phyloP scores from a whole-genome alignment of 2,329 filamentous ascomycete genomes.

The Exophiala viscosa region DNA sequence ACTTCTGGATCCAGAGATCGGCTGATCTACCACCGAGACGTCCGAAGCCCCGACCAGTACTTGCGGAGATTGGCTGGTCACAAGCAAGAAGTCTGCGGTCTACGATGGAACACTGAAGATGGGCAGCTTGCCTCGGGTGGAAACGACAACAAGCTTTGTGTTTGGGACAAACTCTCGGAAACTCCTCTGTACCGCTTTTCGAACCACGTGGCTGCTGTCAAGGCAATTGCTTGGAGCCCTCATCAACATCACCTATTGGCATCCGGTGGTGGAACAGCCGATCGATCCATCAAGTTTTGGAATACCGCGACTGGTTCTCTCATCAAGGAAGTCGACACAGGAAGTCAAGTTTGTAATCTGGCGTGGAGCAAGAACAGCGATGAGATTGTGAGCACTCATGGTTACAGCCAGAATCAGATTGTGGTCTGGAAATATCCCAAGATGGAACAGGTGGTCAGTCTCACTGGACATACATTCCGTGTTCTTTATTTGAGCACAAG shows the following conservation, averaged over 20 bases:
- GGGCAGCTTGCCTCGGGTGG: slow-evolving; percentile 91
- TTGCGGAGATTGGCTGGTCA: slow-evolving; percentile 83
- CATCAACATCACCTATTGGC: slow-evolving; percentile 93
- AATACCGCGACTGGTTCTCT: slow-evolving; percentile 80
- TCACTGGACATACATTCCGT: slow-evolving; percentile 94
- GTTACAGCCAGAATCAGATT: slow-evolving; percentile 97
- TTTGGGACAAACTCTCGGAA: slow-evolving; percentile 95
- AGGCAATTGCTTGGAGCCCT: slow-evolving; percentile 96
- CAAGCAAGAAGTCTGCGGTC: slow-evolving; percentile 95
- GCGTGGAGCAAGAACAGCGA: slow-evolving; percentile 97
- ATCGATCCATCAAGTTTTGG: slow-evolving; percentile 96
- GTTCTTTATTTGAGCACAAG: slow-evolving; percentile 97
- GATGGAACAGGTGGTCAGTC: slow-evolving; percentile 92
- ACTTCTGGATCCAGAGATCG: slow-evolving; percentile 93
- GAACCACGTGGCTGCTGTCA: slow-evolving; percentile 92
- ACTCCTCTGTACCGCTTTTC: slow-evolving; percentile 90
- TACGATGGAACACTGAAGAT: slow-evolving; percentile 96
- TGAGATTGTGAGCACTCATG: slow-evolving; percentile 94
- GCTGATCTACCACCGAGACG: slow-evolving; percentile 91
- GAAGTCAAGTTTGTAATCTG: slow-evolving; percentile 97
- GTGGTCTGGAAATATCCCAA: slow-evolving; percentile 99
- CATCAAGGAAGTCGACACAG: slow-evolving; percentile 88
- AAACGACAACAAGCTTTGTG: slow-evolving; percentile 98
- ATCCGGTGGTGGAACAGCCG: slow-evolving; percentile 90
- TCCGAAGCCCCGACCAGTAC: slow-evolving; percentile 87